Percentiles rank a stretch among this genome's conserved stretches.
Evolutionary conservation across 78 protist species (phyloP).

Genomic region (Guillardia theta): DNA sequence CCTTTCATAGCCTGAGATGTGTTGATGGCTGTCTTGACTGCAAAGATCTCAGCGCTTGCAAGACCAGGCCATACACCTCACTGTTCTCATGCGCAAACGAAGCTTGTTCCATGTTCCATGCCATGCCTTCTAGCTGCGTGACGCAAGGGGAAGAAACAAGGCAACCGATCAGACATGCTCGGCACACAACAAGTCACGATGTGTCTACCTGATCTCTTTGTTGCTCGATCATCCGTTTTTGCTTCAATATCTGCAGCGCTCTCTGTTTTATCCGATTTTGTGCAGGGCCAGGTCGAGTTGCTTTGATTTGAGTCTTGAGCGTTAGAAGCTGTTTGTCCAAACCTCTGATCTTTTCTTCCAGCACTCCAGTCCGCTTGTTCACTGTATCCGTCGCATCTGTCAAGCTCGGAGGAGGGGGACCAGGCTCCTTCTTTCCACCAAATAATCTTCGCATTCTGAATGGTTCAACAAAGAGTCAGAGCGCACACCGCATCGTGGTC

Average conservation of each 20-base stretch:
- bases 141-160: neutral
- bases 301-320: neutral
- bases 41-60: neutral
- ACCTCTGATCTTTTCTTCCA: neutral
- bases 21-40: neutral
- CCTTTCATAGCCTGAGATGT: neutral
- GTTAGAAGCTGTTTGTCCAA: neutral
- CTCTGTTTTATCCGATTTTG: constrained; percentile 23
- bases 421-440: constrained; percentile 34
- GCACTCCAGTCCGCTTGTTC: neutral
- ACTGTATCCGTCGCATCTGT: neutral
- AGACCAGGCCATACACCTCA: neutral
- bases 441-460: neutral
- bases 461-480: no score
- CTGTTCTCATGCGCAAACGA: neutral
- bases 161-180: neutral
- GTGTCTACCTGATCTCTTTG: neutral
- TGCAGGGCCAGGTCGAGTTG: neutral
- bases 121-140: neutral
- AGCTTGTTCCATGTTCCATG: constrained; percentile 24
- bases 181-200: no score
- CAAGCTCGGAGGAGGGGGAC: neutral
- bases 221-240: neutral
- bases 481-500: no score
- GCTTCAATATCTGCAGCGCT: constrained; percentile 18